phyloP scores from a whole-genome alignment of 371 early-diverging fungal genomes.

The Apophysomyces ossiformis region DNA sequence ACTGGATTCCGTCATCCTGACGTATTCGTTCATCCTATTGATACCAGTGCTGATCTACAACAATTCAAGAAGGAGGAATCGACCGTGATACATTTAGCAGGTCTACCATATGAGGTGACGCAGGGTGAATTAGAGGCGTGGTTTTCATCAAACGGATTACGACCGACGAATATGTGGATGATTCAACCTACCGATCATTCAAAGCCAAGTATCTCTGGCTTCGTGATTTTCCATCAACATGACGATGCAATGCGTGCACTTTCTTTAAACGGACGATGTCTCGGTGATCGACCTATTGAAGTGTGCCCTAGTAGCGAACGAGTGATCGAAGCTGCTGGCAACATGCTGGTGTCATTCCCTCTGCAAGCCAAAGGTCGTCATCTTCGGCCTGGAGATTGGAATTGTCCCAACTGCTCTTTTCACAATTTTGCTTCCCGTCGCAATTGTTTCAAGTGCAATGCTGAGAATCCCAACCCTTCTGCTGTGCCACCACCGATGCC shows the following conservation, averaged over 20 bases:
- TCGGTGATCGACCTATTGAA: slow-evolving; percentile 71
- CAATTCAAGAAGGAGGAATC: slow-evolving; percentile 74
- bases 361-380: slow-evolving; percentile 46
- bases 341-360: slow-evolving; percentile 64
- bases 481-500: slow-evolving; percentile 23
- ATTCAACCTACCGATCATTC: slow-evolving; percentile 50
- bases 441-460: slow-evolving; percentile 73
- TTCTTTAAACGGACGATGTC: slow-evolving; percentile 65
- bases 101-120: slow-evolving; percentile 64
- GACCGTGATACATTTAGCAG: slow-evolving; percentile 67
- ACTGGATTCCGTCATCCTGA: slow-evolving; percentile 58
- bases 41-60: slow-evolving; percentile 64
- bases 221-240: slow-evolving; percentile 61
- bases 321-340: slow-evolving; percentile 59
- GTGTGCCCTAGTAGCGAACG: slow-evolving; percentile 67
- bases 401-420: slow-evolving; percentile 73
- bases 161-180: slow-evolving; percentile 63
- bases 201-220: slow-evolving; percentile 65
- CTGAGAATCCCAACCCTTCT: slow-evolving; percentile 49
- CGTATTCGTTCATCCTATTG: slow-evolving; percentile 70
- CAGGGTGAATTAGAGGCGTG: slow-evolving; percentile 71
- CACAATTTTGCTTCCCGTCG: slow-evolving; percentile 78
- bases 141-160: slow-evolving; percentile 63
- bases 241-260: slow-evolving; percentile 68
- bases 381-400: slow-evolving; percentile 77